Evolutionary conservation across 352 stramenopile genomes (phyloP).

Genomic region (Phytophthora ohioensis): DNA sequence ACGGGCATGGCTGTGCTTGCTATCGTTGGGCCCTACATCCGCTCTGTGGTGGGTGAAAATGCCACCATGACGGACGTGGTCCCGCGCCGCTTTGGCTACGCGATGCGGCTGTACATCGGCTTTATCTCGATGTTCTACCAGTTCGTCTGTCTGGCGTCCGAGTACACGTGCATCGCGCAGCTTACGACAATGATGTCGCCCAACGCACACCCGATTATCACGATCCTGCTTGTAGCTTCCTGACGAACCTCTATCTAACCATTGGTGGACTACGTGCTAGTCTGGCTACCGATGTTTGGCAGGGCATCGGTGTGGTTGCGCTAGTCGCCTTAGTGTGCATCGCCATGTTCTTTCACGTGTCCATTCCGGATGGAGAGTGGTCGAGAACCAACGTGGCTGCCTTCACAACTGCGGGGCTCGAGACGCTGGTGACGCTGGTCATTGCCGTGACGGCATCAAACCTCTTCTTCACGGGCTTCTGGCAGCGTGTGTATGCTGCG

Average conservation of each 20-base stretch:
- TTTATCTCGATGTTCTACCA: constrained; percentile 84
- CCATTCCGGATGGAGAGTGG: constrained; percentile 64
- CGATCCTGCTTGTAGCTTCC: constrained; percentile 66
- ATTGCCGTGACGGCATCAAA: constrained; percentile 74
- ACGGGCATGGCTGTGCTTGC: constrained; percentile 65
- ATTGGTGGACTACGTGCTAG: constrained; percentile 80
- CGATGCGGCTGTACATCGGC: constrained; percentile 73
- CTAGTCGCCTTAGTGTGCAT: constrained; percentile 69
- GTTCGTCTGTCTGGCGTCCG: constrained; percentile 81
- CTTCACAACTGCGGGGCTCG: constrained; percentile 71
- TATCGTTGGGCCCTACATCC: constrained; percentile 61
- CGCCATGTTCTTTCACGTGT: constrained; percentile 66
- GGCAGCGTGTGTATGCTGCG: constrained; percentile 76
- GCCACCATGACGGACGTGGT: constrained; percentile 78
- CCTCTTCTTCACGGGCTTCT: constrained; percentile 87
- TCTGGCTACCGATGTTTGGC: constrained; percentile 79
- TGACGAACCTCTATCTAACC: constrained; percentile 78
- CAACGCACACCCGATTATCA: constrained; percentile 47
- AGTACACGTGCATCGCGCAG: constrained; percentile 68
- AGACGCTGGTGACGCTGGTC: constrained; percentile 75
- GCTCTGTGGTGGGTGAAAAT: constrained; percentile 69
- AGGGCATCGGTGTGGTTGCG: constrained; percentile 67
- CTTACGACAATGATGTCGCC: constrained; percentile 64
- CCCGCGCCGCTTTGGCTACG: constrained; percentile 62
- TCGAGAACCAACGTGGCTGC: constrained; percentile 58